Evolutionary conservation across 208 protist species (phyloP).

Genomic region (Wallacemonas collosoma): DNA sequence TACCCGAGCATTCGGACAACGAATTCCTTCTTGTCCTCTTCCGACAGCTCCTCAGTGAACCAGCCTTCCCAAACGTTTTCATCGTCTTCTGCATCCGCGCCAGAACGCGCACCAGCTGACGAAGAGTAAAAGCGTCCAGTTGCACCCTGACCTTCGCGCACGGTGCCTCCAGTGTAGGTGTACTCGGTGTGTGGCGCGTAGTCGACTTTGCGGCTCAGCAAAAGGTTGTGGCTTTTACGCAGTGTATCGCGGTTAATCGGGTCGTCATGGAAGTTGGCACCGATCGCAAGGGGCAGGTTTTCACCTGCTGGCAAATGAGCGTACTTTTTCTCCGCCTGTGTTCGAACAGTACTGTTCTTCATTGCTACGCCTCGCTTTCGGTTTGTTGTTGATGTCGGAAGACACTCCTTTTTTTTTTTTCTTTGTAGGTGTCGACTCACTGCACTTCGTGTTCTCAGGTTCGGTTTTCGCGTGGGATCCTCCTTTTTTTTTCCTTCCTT

Average conservation of each 20-base stretch:
- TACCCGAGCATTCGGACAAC: constrained; percentile 79
- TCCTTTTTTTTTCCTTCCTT: too few relatives aligned
- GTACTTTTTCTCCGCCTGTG: constrained; percentile 62
- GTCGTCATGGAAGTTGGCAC: constrained; percentile 91
- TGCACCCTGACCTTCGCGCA: background rate
- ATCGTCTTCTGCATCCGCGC: background rate
- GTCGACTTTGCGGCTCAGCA: constrained; percentile 51
- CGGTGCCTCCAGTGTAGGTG: constrained; percentile 50
- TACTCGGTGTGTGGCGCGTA: constrained; percentile 86
- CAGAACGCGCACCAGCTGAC: background rate
- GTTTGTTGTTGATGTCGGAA: background rate
- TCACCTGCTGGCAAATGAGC: constrained; percentile 61
- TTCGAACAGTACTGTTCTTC: constrained; percentile 80
- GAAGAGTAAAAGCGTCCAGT: background rate
- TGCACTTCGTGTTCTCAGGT: too few relatives aligned
- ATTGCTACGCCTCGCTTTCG: constrained; percentile 25
- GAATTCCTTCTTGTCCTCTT: constrained; percentile 67
- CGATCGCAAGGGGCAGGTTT: constrained; percentile 79
- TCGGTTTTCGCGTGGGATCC: too few relatives aligned
- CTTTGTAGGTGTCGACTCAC: background rate
- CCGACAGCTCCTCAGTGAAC: constrained; percentile 62
- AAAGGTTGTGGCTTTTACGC: constrained; percentile 83
- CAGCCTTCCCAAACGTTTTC: constrained; percentile 69
- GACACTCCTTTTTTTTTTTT: constrained; percentile 9
- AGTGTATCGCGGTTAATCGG: constrained; percentile 78